These are phyloP conservation scores for Lentinula novae-zelandiae DNA, from an alignment of 1,284 basidiomycete genomes.

Conservation along the genomic window DNA sequence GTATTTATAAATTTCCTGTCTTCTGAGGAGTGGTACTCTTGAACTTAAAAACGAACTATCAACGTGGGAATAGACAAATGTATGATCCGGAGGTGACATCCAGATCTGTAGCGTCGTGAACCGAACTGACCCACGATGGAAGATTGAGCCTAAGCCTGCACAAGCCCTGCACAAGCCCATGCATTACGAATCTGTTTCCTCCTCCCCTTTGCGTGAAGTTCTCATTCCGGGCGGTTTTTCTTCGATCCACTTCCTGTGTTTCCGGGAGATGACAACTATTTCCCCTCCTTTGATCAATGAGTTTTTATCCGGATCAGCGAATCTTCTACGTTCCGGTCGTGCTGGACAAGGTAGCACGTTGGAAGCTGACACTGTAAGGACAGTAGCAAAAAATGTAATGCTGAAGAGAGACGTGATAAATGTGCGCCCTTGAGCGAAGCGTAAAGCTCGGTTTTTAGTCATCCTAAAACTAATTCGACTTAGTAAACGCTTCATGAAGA, in stretches of 20 bases:
- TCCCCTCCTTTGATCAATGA: slow-evolving; percentile 16
- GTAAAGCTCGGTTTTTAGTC: slow-evolving; percentile 53
- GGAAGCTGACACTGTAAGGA: slow-evolving; percentile 78
- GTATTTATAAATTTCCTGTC: not conserved
- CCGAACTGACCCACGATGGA: not conserved
- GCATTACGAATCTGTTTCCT: too few relatives aligned
- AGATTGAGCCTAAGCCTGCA: slow-evolving; percentile 3
- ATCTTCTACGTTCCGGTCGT: slow-evolving; percentile 48
- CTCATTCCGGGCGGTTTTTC: slow-evolving; percentile 46
- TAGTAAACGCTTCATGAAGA: not conserved
- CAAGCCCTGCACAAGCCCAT: too few relatives aligned
- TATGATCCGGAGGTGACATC: too few relatives aligned
- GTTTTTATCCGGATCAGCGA: slow-evolving; percentile 45
- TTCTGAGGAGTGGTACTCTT: too few relatives aligned
- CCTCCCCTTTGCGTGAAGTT: too few relatives aligned
- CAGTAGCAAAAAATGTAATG: slow-evolving; percentile 70
- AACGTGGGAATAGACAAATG: not conserved
- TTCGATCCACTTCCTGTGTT: slow-evolving; percentile 78
- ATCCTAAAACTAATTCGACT: slow-evolving; percentile 34
- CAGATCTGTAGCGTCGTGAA: too few relatives aligned
- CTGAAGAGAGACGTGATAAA: slow-evolving; percentile 76
- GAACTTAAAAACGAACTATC: too few relatives aligned
- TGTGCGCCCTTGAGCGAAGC: slow-evolving; percentile 65
- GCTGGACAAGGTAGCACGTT: slow-evolving; percentile 75
- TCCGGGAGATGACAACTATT: slow-evolving; percentile 23